Percentiles rank a stretch among this genome's conserved stretches.
Evolutionary conservation across 163 green algal species (phyloP).

Genomic region (Coccomyxa subellipsoidea): DNA sequence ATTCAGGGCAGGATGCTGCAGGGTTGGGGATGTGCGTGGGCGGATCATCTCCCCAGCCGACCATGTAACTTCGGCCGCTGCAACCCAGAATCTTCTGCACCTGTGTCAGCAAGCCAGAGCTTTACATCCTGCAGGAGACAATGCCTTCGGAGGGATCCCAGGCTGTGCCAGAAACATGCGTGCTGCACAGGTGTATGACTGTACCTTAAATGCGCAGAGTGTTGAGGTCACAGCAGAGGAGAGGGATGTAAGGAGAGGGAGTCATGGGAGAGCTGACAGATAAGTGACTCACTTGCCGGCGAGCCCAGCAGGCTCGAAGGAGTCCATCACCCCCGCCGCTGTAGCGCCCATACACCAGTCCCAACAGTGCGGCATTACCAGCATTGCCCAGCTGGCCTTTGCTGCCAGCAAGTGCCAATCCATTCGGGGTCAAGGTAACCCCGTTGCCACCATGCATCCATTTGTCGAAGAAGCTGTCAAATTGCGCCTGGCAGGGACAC

Average conservation of each 20-base stretch:
- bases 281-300: neutral
- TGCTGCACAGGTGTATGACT: neutral
- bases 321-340: neutral
- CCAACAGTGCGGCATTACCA: constrained; percentile 40
- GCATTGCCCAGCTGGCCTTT: constrained; percentile 32
- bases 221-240: neutral
- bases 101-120: constrained; percentile 16
- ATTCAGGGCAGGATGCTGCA: constrained; percentile 12
- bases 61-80: constrained; percentile 37
- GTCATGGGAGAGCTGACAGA: too few relatives aligned
- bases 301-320: constrained; percentile 26
- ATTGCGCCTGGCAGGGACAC: neutral
- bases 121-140: too few relatives aligned
- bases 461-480: constrained; percentile 15
- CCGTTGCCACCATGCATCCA: constrained; percentile 28
- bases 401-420: constrained; percentile 34
- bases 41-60: constrained; percentile 37
- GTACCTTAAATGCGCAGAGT: neutral
- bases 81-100: constrained; percentile 42
- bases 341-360: neutral
- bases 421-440: constrained; percentile 34
- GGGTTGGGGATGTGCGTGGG: constrained; percentile 5
- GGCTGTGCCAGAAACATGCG: neutral
- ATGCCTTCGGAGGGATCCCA: too few relatives aligned
- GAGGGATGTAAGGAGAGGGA: neutral